phyloP scores from a whole-genome alignment of 441 rosid species.

The Omphalea diandra region DNA sequence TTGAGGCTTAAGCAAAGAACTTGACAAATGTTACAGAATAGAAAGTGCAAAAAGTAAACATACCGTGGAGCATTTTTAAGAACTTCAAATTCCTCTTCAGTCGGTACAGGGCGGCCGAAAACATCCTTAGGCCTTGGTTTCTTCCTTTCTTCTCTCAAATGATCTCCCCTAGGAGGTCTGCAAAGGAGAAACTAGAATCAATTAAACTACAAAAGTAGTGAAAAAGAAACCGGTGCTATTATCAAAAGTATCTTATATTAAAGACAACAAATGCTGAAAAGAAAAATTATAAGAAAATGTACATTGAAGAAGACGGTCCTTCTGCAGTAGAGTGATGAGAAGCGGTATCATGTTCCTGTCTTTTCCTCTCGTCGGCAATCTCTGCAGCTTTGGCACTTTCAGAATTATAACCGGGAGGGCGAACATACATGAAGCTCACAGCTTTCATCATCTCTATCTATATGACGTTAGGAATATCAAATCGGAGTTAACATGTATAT shows the following conservation, averaged over 20 bases:
- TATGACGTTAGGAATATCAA: too few species aligned
- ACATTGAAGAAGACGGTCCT: slow-evolving; percentile 40
- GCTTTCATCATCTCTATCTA: slow-evolving; percentile 91
- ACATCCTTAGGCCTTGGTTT: slow-evolving; percentile 92
- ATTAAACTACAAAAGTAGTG: too few species aligned
- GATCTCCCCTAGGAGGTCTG: slow-evolving; percentile 41
- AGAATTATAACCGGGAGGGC: slow-evolving; percentile 90
- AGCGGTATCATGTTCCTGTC: slow-evolving; percentile 31
- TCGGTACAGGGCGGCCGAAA: slow-evolving; percentile 88
- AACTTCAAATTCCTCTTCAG: slow-evolving; percentile 81
- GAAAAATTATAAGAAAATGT: not conserved
- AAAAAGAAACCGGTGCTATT: too few species aligned
- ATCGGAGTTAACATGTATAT: not conserved
- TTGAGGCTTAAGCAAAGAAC: not conserved
- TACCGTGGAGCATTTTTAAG: slow-evolving; percentile 90
- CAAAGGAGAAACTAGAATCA: slow-evolving; percentile 17
- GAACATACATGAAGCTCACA: slow-evolving; percentile 96
- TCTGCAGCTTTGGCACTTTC: slow-evolving; percentile 98
- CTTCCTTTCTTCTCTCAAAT: slow-evolving; percentile 50
- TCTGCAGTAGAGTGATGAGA: slow-evolving; percentile 26
- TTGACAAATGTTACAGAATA: not conserved
- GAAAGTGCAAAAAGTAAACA: not conserved
- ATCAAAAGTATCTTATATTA: too few species aligned
- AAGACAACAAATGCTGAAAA: not conserved
- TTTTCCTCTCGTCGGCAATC: slow-evolving; percentile 52